Conservation (phyloP, 106 monocot genomes). For the Ottelia alismoides region DNA sequence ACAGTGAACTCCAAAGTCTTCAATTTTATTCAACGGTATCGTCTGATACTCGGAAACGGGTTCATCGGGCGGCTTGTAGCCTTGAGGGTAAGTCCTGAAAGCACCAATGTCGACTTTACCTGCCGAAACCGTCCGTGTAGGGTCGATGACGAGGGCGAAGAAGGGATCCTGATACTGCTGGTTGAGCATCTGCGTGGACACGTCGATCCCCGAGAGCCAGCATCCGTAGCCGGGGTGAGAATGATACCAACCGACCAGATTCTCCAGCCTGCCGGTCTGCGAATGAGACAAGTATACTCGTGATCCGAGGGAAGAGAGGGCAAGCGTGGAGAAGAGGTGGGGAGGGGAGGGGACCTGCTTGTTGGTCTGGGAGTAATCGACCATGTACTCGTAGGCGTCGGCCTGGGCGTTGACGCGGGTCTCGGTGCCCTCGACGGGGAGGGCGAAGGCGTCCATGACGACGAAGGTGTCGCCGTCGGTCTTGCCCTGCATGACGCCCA, state of each 20-base stretch:
- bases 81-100: conserved; percentile 67
- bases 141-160: conserved; percentile 67
- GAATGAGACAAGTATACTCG: too few species aligned
- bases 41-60: too few species aligned
- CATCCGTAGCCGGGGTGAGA: conserved; percentile 86
- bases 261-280: conserved; percentile 81
- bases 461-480: too few species aligned
- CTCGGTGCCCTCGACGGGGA: conserved; percentile 82
- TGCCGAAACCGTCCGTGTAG: conserved; percentile 67
- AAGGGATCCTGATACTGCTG: conserved; percentile 77
- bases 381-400: conserved; percentile 88
- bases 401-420: conserved; percentile 74
- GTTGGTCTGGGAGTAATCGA: too few species aligned
- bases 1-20: conserved; percentile 87
- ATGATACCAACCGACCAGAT: conserved; percentile 86
- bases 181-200: conserved; percentile 79
- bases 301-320: too few species aligned
- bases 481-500: too few species aligned
- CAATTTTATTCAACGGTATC: conserved; percentile 86
- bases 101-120: conserved; percentile 87
- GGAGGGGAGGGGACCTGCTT: too few species aligned
- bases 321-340: too few species aligned
- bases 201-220: conserved; percentile 78
- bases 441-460: too few species aligned
- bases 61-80: conserved; percentile 68